Evolutionary conservation across 495 filamentous ascomycete genomes (phyloP), one percentile per base, ranked within the genome.

Genomic region (Letharia lupina): DNA sequence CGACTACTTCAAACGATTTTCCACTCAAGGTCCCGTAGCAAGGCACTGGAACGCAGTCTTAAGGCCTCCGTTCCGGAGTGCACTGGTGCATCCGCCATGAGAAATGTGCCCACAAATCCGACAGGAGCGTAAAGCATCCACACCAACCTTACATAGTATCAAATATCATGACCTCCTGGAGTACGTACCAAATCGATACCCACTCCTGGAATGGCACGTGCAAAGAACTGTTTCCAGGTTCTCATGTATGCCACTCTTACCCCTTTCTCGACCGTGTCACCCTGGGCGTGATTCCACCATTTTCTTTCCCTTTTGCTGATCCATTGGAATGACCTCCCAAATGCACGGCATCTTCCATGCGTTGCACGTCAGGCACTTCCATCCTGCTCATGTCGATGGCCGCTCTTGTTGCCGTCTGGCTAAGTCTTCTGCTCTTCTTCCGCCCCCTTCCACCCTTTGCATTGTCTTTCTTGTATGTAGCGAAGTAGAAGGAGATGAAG

Each of bases 401-500:
- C 58, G 82, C 78, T 69, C 79, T 77, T 65, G 76, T 78, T 73
- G 79, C 74, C 68, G 81, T 79, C 79, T 85, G 76, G 73, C 81
- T 71, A 68, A 79, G 73, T 65, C 81, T 77, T 57, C 82, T 74
- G 60, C 78, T 75, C 72, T 76, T 60, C 65, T 50, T 70, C 33
- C 68, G 52, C 20, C 68, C 65, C 60, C 35, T 70, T 50, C 70
- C 62, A 37, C 68, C 68, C 62, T 70, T 70, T 70, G 80, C 75
- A 82, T 89, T 91, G 72, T 84, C 83, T 85, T 95, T 96, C 78
- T 89, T 91, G 81, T 98, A 98, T 64, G 94, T 98, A 60, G 91
- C 91, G 68, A 95, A 81, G 84, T 98, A 98, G 89, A 98, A 98
- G 61, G 89, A 91, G 81, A 98, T 96, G 85, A 98, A 98, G 65